Conservation (phyloP, 2,329 filamentous ascomycete species). For the Ploettnerulaceae sp. region DNA sequence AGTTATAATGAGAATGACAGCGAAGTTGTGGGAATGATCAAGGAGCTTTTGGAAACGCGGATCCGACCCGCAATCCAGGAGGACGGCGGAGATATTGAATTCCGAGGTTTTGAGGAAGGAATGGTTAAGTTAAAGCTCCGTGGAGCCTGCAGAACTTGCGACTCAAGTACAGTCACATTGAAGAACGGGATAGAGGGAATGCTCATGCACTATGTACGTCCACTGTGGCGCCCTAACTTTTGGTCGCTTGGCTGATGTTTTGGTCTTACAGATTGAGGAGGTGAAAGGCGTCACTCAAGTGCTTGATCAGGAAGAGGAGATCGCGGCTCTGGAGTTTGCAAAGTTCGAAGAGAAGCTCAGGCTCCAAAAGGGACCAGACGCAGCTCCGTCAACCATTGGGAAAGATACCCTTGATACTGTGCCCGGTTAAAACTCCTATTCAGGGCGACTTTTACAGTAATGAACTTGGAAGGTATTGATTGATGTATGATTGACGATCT, state of each 20-base stretch:
- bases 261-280: constrained; percentile 75
- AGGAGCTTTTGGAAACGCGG: constrained; percentile 90
- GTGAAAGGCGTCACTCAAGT: constrained; percentile 90
- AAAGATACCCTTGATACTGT: constrained; percentile 28
- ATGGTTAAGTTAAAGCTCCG: constrained; percentile 81
- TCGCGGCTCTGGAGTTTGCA: constrained; percentile 81
- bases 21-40: constrained; percentile 97
- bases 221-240: not conserved
- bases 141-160: constrained; percentile 91
- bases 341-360: constrained; percentile 86
- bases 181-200: constrained; percentile 99
- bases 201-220: constrained; percentile 89
- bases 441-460: too few species aligned
- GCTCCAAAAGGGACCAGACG: constrained; percentile 43
- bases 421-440: constrained; percentile 23
- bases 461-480: too few species aligned
- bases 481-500: too few species aligned
- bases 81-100: constrained; percentile 96
- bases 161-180: constrained; percentile 92
- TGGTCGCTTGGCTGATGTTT: constrained; percentile 15
- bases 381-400: constrained; percentile 23
- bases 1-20: constrained; percentile 85
- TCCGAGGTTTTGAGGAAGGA: constrained; percentile 81
- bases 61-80: constrained; percentile 96
- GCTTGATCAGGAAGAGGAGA: constrained; percentile 85